Conservation (phyloP, 306 rosid genomes). For the barrel medic (Medicago truncatula) region DNA sequence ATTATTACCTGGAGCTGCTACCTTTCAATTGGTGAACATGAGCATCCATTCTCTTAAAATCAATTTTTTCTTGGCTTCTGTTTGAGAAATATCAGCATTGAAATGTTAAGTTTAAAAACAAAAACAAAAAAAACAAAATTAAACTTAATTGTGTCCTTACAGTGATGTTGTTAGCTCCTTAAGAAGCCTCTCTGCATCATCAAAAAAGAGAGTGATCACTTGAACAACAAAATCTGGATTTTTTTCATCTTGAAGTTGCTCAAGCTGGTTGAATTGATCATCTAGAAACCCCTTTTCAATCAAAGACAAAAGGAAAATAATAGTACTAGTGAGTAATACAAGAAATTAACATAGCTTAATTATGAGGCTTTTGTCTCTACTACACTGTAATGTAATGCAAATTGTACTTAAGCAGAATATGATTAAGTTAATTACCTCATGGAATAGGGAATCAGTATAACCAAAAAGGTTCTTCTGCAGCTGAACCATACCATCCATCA, state of each 20-base stretch:
- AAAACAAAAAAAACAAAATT: background rate
- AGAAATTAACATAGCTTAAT: background rate
- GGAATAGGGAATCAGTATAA: conserved; percentile 64
- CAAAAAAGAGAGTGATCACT: conserved; percentile 78
- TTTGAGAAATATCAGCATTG: conserved; percentile 13
- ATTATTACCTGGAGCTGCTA: conserved; percentile 84
- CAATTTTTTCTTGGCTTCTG: conserved; percentile 61
- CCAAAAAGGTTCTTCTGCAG: conserved; percentile 63
- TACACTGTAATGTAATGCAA: conserved; percentile 4
- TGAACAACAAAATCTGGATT: conserved; percentile 82
- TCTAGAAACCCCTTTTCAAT: conserved; percentile 66
- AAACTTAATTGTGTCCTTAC: conserved; percentile 38
- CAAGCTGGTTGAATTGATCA: conserved; percentile 79
- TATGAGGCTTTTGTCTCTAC: background rate
- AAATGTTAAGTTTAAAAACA: background rate
- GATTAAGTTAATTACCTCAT: conserved; percentile 60
- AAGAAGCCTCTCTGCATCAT: conserved; percentile 74
- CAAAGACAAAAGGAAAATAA: background rate
- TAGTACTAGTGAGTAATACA: background rate
- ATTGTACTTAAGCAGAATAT: background rate
- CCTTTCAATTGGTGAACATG: conserved; percentile 92
- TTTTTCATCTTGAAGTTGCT: conserved; percentile 81
- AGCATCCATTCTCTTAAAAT: conserved; percentile 72
- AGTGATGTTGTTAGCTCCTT: conserved; percentile 64
- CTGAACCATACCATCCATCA: conserved; percentile 60